Conservation (phyloP, 2,329 filamentous ascomycete genomes). For the Clarireedia sp. region DNA sequence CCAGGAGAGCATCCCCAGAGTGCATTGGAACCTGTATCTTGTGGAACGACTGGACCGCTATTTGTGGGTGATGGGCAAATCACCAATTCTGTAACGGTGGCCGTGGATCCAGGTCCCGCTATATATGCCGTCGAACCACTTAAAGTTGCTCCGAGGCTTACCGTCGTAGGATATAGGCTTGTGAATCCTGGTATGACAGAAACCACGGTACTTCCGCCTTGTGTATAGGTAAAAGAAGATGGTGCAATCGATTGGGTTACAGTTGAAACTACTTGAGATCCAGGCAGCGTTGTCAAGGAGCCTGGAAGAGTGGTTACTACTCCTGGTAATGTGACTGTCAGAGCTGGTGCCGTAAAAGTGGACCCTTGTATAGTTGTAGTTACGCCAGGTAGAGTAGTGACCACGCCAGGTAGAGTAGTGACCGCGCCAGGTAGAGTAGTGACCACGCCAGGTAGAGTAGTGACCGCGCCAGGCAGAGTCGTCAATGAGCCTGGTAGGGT, state of each 20-base stretch:
- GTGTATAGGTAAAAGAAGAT: not conserved
- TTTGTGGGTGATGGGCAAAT: constrained; percentile 23
- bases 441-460: not conserved
- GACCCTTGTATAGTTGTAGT: not conserved
- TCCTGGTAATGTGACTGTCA: not conserved
- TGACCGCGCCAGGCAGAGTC: not conserved
- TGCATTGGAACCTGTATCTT: constrained; percentile 23
- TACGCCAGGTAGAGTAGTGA: not conserved
- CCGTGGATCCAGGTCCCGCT: constrained; percentile 9
- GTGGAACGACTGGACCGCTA: constrained; percentile 16
- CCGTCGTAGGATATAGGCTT: constrained; percentile 10
- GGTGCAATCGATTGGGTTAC: constrained; percentile 1
- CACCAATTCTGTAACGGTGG: constrained; percentile 14
- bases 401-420: not conserved
- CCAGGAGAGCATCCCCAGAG: constrained; percentile 38
- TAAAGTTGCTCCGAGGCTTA: constrained; percentile 4
- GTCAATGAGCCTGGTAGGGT: constrained; percentile 1
- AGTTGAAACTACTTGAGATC: not conserved
- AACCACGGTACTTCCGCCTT: constrained; percentile 13
- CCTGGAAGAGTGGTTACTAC: not conserved
- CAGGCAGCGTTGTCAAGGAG: not conserved
- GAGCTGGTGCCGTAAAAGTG: not conserved
- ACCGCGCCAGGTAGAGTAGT: not conserved
- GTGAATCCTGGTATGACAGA: constrained; percentile 6
- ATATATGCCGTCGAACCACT: constrained; percentile 5